Evolutionary conservation across 371 early-diverging fungal genomes (phyloP).

Genomic region (Coelomomyces lativittatus): DNA sequence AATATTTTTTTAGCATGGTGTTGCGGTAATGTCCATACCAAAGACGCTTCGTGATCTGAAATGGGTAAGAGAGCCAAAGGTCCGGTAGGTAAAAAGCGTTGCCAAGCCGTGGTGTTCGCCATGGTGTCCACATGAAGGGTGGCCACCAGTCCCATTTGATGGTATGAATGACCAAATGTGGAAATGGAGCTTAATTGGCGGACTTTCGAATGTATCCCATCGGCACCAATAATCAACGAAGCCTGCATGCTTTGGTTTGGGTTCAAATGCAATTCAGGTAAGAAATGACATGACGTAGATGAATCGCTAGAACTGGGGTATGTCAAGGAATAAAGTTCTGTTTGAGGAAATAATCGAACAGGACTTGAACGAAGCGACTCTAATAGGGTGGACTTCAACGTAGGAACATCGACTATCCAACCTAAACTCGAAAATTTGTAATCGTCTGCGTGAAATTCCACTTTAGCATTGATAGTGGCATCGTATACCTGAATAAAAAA

Average conservation of each 20-base stretch:
- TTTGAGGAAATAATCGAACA: background rate
- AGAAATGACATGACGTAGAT: background rate
- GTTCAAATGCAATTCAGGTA: background rate
- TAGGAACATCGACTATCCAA: background rate
- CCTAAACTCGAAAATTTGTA: background rate
- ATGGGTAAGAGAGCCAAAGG: conserved; percentile 52
- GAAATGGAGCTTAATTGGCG: conserved; percentile 63
- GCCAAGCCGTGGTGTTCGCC: conserved; percentile 60
- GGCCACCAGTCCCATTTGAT: conserved; percentile 70
- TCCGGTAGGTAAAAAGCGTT: conserved; percentile 82
- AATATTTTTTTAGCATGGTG: conserved; percentile 43
- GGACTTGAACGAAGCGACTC: background rate
- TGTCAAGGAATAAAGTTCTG: background rate
- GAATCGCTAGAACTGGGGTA: background rate
- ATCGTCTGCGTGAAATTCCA: conserved; percentile 2
- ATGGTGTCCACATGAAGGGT: conserved; percentile 44
- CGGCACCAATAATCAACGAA: conserved; percentile 57
- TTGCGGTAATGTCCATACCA: conserved; percentile 76
- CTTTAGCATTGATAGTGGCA: background rate
- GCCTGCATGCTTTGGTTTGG: background rate
- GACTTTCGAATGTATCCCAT: conserved; percentile 74
- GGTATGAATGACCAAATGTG: conserved; percentile 70
- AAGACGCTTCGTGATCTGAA: conserved; percentile 32
- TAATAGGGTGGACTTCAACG: background rate
- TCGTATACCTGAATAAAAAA: no score